Base-by-base conservation (phyloP, 495 filamentous ascomycete genomes). In the Hypomontagnella submonticulosa region DNA sequence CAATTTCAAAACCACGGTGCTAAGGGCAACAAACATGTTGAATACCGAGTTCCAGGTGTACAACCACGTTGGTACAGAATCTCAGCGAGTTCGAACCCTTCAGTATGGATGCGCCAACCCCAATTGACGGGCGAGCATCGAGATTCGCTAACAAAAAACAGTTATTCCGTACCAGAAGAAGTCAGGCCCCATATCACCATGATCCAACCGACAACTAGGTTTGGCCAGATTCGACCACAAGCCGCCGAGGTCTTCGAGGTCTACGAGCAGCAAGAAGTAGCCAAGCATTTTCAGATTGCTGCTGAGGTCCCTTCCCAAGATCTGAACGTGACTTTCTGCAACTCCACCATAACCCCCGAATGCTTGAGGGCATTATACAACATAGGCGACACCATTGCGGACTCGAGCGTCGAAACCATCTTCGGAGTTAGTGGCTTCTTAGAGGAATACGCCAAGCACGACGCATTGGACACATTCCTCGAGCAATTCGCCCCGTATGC, bases 191-290 rank as follows among this genome's bases (percentile, higher is more conserved):
- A 90, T 67, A 82, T 91, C 64, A 83, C 85, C 48, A 80, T 85
- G 36, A 83, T 90, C 40, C 88, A 90, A 74, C 87, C 87, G 9
- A 89, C 87, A 0, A 90, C 83, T 15, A 86, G 85, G 10, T 90
- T 90, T 75, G 51, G 64, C 52, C 70, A 55, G 70, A 69, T 61
- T 47, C 62, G 63, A 43, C 58, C 34, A 2, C 67, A 60, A 3
- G 42, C 41, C 11, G 50, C 50, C 9, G 34, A 67, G 36, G 40
- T 56, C 7, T 58, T 38, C 37, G 40, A 61, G 8, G 23, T 69
- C 15, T 50, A 60, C 51, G 48, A 63, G 23, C 65, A 70, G 43
- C 23, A 49, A 41, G 69, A 67, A 47, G 5, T 59, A 6, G 27
- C 36, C 5, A 30, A 47, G 19, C 19, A 36, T 32, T 40, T 66